A percentile compares a stretch with the other conserved stretches of the same genome.
phyloP scores from a whole-genome alignment of 2,329 filamentous ascomycete genomes.

The Thielaviopsis populi region DNA sequence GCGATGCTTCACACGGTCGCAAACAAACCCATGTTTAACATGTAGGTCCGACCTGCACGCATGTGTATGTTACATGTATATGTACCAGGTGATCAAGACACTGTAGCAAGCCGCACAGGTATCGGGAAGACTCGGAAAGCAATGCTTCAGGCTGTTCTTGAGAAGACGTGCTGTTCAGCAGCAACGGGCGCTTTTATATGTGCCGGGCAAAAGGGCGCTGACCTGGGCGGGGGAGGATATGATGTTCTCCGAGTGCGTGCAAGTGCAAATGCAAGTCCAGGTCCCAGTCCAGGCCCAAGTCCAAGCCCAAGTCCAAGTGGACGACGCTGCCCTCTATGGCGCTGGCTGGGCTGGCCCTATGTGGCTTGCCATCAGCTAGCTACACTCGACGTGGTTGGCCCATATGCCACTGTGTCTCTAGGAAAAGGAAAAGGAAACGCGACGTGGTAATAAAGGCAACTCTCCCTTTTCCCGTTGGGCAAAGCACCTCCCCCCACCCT shows the following conservation, averaged over 20 bases:
- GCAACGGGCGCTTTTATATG: neutral
- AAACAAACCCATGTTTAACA: neutral
- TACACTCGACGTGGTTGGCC: too few species aligned
- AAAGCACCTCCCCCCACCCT: too few species aligned
- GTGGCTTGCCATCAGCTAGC: too few species aligned
- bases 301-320: too few species aligned
- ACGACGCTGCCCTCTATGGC: too few species aligned
- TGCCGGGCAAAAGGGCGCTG: neutral
- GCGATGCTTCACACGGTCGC: too few species aligned
- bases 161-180: neutral
- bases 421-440: neutral
- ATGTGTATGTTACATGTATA: neutral
- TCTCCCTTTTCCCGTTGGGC: too few species aligned
- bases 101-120: conserved; percentile 6
- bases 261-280: neutral
- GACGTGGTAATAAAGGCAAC: neutral
- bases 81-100: neutral
- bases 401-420: neutral
- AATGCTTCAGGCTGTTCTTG: neutral
- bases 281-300: too few species aligned
- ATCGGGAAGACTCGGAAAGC: conserved; percentile 8
- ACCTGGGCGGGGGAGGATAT: neutral
- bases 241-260: neutral
- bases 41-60: neutral
- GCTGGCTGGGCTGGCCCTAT: neutral